Evolutionary conservation across 352 stramenopile species (phyloP).

Genomic region (Albugo candida): DNA sequence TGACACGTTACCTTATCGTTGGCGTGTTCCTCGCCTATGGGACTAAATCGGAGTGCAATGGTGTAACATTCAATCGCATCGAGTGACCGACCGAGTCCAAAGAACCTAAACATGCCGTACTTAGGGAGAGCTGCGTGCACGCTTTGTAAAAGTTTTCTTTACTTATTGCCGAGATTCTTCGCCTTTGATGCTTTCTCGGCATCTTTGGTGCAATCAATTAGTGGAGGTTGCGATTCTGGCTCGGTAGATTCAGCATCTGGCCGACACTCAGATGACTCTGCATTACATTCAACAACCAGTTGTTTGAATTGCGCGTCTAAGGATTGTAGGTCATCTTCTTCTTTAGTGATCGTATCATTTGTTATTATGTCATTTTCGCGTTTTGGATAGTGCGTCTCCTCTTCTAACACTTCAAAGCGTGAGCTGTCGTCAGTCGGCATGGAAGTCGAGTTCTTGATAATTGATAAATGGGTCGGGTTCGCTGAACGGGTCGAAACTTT

Average conservation of each 20-base stretch:
- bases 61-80: conserved; percentile 78
- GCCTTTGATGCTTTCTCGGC: conserved; percentile 38
- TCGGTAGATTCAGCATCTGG: no score
- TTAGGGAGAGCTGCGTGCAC: no score
- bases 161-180: conserved; percentile 78
- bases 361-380: neutral
- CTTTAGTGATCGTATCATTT: neutral
- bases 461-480: no score
- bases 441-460: no score
- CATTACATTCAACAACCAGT: conserved; percentile 15
- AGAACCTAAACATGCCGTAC: conserved; percentile 45
- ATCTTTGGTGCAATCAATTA: conserved; percentile 15
- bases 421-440: conserved; percentile 9
- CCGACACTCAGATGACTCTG: no score
- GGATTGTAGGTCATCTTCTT: conserved; percentile 23
- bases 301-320: conserved; percentile 42
- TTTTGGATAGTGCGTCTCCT: conserved; percentile 61
- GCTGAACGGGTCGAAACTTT: no score
- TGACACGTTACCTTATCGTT: conserved; percentile 74
- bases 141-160: conserved; percentile 1
- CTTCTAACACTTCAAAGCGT: conserved; percentile 72
- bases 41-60: conserved; percentile 58
- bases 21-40: conserved; percentile 45
- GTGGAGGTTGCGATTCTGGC: conserved; percentile 11
- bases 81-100: conserved; percentile 38